Conservation (phyloP, 495 filamentous ascomycete genomes). For the Penicillium pulvis region DNA sequence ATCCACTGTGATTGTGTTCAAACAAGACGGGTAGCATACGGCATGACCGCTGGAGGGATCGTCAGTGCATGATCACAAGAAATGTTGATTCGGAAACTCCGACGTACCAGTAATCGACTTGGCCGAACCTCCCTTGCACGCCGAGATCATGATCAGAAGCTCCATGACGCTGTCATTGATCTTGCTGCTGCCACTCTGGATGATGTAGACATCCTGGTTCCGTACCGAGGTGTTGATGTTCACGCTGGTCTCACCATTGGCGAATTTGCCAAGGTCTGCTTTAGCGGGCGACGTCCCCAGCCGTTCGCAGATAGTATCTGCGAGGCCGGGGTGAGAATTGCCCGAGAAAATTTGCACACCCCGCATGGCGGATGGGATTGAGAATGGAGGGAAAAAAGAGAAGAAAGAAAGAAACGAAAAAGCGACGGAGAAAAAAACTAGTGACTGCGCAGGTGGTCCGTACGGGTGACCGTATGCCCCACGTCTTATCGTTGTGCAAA, state of each 20-base stretch:
- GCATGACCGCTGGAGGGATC: conserved; percentile 76
- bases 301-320: conserved; percentile 72
- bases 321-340: conserved; percentile 67
- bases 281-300: conserved; percentile 66
- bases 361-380: conserved; percentile 52
- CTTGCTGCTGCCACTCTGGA: conserved; percentile 93
- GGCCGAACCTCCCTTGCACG: conserved; percentile 95
- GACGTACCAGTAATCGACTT: conserved; percentile 92
- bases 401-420: conserved; percentile 17
- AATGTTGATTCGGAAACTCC: neutral
- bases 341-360: conserved; percentile 72
- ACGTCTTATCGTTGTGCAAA: conserved; percentile 11
- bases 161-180: conserved; percentile 99
- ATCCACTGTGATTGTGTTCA: conserved; percentile 37
- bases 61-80: conserved; percentile 22
- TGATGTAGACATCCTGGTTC: conserved; percentile 98
- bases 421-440: conserved; percentile 22
- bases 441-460: conserved; percentile 17
- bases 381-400: conserved; percentile 10
- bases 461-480: conserved; percentile 25
- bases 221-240: conserved; percentile 90
- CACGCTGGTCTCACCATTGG: conserved; percentile 95
- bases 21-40: conserved; percentile 53
- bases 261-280: conserved; percentile 69
- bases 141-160: conserved; percentile 96